Conservation (phyloP, 441 rosid species). For the Adansonia grandidieri region DNA sequence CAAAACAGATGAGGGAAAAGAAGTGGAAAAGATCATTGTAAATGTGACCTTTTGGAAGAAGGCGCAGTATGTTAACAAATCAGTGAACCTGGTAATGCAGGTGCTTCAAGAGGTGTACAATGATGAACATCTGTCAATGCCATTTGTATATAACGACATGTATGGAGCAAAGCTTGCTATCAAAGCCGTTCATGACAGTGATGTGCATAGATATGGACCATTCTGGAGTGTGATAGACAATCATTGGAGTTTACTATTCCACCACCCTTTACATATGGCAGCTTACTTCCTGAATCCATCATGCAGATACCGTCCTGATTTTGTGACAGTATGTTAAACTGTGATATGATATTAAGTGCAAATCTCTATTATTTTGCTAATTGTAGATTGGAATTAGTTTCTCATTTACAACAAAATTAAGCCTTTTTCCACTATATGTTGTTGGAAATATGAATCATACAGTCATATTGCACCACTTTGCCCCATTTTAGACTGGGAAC, state of each 20-base stretch:
- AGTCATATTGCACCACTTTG: background rate
- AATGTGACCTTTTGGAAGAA: slow-evolving; percentile 87
- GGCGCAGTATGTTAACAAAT: slow-evolving; percentile 63
- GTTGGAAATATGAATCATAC: background rate
- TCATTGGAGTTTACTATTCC: slow-evolving; percentile 69
- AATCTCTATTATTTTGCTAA: background rate
- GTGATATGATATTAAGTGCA: slow-evolving; percentile 1
- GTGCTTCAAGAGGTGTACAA: slow-evolving; percentile 64
- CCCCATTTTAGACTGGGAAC: background rate
- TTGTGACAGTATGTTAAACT: slow-evolving; percentile 55
- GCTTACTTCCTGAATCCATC: slow-evolving; percentile 88
- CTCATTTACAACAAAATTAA: background rate
- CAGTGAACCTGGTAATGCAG: slow-evolving; percentile 70
- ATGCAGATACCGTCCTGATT: slow-evolving; percentile 73
- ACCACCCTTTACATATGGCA: slow-evolving; percentile 76
- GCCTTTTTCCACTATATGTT: background rate
- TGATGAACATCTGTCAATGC: slow-evolving; percentile 54
- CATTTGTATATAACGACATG: slow-evolving; percentile 69
- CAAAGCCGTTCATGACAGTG: slow-evolving; percentile 67
- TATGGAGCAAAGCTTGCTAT: slow-evolving; percentile 69
- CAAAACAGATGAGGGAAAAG: slow-evolving; percentile 72
- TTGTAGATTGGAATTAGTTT: background rate
- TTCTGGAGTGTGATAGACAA: slow-evolving; percentile 77
- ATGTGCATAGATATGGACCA: slow-evolving; percentile 69
- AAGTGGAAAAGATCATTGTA: slow-evolving; percentile 66